These are phyloP conservation scores for Apostasia ramifera DNA, from an alignment of 106 monocot genomes.

Conservation along the genomic window DNA sequence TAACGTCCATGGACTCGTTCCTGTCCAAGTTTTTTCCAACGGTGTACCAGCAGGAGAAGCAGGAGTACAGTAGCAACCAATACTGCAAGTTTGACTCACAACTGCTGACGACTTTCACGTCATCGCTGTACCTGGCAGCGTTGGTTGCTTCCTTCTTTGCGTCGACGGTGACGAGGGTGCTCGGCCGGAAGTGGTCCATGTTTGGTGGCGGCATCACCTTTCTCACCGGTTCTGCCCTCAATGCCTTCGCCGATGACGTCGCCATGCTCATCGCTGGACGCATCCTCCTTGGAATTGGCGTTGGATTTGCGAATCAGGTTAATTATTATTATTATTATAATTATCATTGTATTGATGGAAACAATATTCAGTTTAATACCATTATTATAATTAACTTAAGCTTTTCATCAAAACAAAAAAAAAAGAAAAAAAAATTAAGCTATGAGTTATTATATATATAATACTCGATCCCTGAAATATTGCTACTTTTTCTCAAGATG, in stretches of 20 bases:
- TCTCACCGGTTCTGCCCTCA: constrained; percentile 52
- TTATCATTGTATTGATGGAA: too few species aligned
- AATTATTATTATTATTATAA: too few species aligned
- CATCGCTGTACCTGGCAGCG: constrained; percentile 66
- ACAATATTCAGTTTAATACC: too few species aligned
- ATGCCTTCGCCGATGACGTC: constrained; percentile 49
- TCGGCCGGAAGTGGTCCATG: constrained; percentile 75
- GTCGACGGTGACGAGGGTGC: constrained; percentile 30
- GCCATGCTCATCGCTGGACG: constrained; percentile 23
- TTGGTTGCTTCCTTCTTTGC: constrained; percentile 63
- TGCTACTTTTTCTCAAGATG: too few species aligned
- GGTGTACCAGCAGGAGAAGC: constrained; percentile 39
- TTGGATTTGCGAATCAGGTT: constrained; percentile 79
- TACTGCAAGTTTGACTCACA: constrained; percentile 56
- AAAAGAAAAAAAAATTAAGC: too few species aligned
- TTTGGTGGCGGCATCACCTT: constrained; percentile 2
- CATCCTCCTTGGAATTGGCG: too few species aligned
- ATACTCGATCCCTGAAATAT: too few species aligned
- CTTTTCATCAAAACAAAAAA: too few species aligned
- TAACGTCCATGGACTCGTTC: constrained; percentile 70
- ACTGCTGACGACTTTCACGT: constrained; percentile 41
- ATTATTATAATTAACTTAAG: too few species aligned
- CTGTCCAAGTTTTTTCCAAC: constrained; percentile 52
- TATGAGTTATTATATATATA: too few species aligned
- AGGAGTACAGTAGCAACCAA: constrained; percentile 27